phyloP scores from a whole-genome alignment of 148 eudicot genomes.

The Fagopyrum esculentum region DNA sequence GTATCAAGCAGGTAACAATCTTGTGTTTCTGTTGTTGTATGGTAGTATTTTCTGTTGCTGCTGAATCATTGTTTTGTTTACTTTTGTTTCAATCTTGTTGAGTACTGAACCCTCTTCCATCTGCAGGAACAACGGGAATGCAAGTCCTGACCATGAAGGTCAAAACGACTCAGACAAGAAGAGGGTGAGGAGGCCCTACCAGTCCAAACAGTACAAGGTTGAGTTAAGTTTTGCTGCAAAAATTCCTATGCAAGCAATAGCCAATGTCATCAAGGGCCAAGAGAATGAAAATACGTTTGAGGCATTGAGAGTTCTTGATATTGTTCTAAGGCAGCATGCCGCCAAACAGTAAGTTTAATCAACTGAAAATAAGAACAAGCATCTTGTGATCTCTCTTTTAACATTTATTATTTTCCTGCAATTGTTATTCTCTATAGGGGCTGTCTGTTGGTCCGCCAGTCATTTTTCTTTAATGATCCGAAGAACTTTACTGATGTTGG shows the following conservation, averaged over 20 bases:
- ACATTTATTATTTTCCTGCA: neutral
- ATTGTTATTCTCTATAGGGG: conserved; percentile 36
- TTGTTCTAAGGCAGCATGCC: conserved; percentile 89
- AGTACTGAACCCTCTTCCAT: neutral
- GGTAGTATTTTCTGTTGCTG: neutral
- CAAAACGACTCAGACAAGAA: conserved; percentile 52
- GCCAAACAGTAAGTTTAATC: conserved; percentile 67
- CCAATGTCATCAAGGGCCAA: conserved; percentile 73
- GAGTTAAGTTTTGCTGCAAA: conserved; percentile 92
- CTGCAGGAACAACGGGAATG: conserved; percentile 53
- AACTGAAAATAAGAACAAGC: neutral
- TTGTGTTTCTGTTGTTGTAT: neutral
- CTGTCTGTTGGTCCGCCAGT: conserved; percentile 86
- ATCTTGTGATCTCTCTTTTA: neutral
- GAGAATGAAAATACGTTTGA: conserved; percentile 84
- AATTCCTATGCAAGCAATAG: conserved; percentile 90
- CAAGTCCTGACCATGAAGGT: conserved; percentile 31
- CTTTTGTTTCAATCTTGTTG: neutral
- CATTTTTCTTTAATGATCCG: conserved; percentile 78
- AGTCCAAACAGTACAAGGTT: conserved; percentile 70
- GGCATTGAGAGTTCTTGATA: conserved; percentile 82
- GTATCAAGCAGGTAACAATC: conserved; percentile 53
- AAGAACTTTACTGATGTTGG: conserved; percentile 77
- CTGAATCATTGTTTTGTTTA: neutral
- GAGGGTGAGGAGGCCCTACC: conserved; percentile 64